Evolutionary conservation across 75 land plant genomes (phyloP).

Genomic region (Selaginella tamariscina): DNA sequence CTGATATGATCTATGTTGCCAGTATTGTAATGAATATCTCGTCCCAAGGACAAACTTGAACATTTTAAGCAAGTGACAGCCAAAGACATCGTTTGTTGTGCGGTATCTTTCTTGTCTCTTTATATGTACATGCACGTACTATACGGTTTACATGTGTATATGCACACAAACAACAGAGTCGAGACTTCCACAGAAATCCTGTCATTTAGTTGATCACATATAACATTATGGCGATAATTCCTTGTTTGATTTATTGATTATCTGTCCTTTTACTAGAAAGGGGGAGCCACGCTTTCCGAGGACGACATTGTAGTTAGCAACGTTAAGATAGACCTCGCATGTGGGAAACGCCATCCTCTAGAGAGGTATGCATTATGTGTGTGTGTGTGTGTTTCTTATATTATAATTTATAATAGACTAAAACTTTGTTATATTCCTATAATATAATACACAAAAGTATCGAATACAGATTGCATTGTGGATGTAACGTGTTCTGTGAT

Average conservation of each 20-base stretch:
- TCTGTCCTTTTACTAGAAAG: conserved; percentile 13
- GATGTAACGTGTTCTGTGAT: background rate
- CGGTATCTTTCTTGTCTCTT: background rate
- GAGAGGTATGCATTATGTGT: conserved; percentile 24
- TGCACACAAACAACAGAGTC: no score
- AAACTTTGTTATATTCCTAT: background rate
- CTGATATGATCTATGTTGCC: background rate
- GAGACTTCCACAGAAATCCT: no score
- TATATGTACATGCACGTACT: no score
- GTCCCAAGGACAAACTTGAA: conserved; percentile 53
- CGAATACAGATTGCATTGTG: no score
- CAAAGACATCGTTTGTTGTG: conserved; percentile 55
- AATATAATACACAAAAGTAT: no score
- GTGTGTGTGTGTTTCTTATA: background rate
- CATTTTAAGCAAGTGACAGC: conserved; percentile 61
- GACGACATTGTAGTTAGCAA: conserved; percentile 79
- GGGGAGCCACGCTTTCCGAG: conserved; percentile 37
- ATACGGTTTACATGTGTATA: no score
- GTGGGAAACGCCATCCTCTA: conserved; percentile 69
- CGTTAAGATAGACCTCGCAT: conserved; percentile 77
- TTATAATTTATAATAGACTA: background rate
- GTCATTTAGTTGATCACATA: no score
- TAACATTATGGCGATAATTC: no score
- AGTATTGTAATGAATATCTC: conserved; percentile 79
- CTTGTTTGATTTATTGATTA: background rate